Evolutionary conservation across 2,329 filamentous ascomycete species (phyloP).

Genomic region (Purpureocillium takamizusanense): DNA sequence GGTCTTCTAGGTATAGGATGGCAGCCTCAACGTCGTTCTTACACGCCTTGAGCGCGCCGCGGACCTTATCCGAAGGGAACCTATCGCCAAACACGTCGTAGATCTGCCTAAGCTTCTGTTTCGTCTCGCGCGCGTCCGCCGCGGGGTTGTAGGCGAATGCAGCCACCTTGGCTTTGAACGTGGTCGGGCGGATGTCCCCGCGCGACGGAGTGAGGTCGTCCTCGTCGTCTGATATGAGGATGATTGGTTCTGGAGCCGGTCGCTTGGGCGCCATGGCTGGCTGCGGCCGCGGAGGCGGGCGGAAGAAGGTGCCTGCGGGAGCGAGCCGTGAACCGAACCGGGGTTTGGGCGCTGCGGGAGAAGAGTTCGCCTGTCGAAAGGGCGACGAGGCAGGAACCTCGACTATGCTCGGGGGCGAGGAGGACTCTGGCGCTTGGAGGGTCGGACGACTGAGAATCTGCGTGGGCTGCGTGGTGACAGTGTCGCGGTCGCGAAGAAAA

Average conservation of each 20-base stretch:
- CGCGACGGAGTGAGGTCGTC: conserved; percentile 38
- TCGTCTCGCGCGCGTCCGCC: conserved; percentile 25
- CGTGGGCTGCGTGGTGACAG: conserved; percentile 32
- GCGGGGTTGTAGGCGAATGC: conserved; percentile 39
- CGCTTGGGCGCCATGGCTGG: conserved; percentile 21
- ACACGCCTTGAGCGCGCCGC: conserved; percentile 21
- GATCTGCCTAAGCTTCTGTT: conserved; percentile 24
- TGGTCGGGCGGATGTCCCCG: conserved; percentile 54
- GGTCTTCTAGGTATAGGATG: conserved; percentile 18
- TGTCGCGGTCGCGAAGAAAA: conserved; percentile 19
- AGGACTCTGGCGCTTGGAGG: conserved; percentile 22
- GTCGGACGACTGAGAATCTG: conserved; percentile 34
- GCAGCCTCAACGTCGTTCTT: conserved; percentile 26
- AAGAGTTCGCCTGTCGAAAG: conserved; percentile 32
- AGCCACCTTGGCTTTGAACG: conserved; percentile 33
- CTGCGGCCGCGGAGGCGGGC: conserved; percentile 30
- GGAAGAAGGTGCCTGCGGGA: conserved; percentile 65
- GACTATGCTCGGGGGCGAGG: conserved; percentile 41
- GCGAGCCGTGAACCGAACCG: conserved; percentile 54
- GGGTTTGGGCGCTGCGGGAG: conserved; percentile 1
- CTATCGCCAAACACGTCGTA: conserved; percentile 23
- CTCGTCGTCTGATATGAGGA: conserved; percentile 42
- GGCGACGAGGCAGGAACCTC: conserved; percentile 91
- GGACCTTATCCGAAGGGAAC: conserved; percentile 19
- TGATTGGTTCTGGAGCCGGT: conserved; percentile 31